Base-by-base conservation (phyloP, 352 stramenopile species). In the Phytopythium delawarense region DNA sequence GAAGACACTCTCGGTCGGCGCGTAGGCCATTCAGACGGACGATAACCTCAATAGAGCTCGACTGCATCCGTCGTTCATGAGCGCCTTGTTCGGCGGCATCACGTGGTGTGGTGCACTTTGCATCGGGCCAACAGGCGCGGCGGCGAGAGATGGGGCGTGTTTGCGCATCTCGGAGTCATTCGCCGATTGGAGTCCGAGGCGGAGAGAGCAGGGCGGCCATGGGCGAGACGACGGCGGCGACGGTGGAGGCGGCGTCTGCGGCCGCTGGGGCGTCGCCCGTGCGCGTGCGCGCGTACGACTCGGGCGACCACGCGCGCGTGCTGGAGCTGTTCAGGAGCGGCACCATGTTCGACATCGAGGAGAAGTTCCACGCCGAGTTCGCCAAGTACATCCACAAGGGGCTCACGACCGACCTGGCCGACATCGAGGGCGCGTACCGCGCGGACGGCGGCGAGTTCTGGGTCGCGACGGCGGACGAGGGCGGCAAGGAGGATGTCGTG, bases 381-480 rank as follows among this genome's bases (percentile, higher is more conserved):
- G 35, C 55, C n/a, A 61, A 55, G 37, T 71, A 74, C 61, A 59
- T 74, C 49, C 49, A 57, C 56, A 37, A 57, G 34, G 60, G 56
- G 34, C 39, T 71, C 53, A 55, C 57, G 34, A 59, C 30, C 20
- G 68, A 75, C 53, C 42, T 75, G 32, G 61, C 61, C 0, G 58
- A 70, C 40, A 72, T 75, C 20, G 37, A 65, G 7, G 48, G 58
- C n/a, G 16, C 42, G 7, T 75, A 67, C 62, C 48, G 67, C 16
- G 18, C 20, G 23, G 37, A 30, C 2, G 68, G 68, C 13, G 68
- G 67, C 7, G 67, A 75, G 50, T 75, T 75, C 37, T 75, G 68
- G 68, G 68, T 72, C 37, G 55, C 55, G 15, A 61, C 55, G 23
- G 37, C 23, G 12, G 23, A n/a, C 25, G 35, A 39, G 7, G 28